Base-by-base conservation (phyloP, 192 early-diverging fungal genomes). In the Coemansia sp. region DNA sequence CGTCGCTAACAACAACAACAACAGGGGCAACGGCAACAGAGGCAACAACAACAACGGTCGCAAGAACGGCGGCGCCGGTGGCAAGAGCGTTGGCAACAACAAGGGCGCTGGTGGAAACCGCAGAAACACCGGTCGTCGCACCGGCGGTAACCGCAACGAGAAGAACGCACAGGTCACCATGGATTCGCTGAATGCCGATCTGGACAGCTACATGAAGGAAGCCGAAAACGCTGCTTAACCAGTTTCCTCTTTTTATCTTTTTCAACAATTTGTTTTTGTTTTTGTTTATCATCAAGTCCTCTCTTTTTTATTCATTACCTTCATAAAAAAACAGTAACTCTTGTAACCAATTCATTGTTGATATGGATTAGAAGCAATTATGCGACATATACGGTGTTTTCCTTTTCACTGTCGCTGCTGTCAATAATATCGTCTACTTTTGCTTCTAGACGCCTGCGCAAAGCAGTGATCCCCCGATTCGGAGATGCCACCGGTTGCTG, bases 151-250 rank as follows among this genome's bases (percentile, higher is more conserved):
- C 37, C 58, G 64, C 11, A 70, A 75, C 41, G 37, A 62, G n/a
- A 62, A 62, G 41, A 11, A 64, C 4, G n/a, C 64, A 17, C 41
- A 65, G 0, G 57, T 54, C 37, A 74, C 82, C 68, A 71, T 61
- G 39, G 82, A 73, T 39, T 55, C 66, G n/a, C 75, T 80, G n/a
- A 74, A 84, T 36, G 78, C 75, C 8, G 79, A 84, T 7, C 77
- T 79, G 8, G 78, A 79, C 71, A 62, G 65, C 64, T 84, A 79
- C 78, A 84, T 81, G 79, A 66, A 67, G 66, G 72, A 75, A 11
- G 74, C 66, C 62, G 67, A 76, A 51, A 72, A 74, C 58, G 12
- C 72, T 12, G 41, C 67, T 8, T 68, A 78, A 65, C 1, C 15
- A 15, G 2, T 36, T 32, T 34, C 54, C 52, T 76, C 39, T 71